phyloP scores from a whole-genome alignment of 164 flowering plant species.

The Platanus orientalis region DNA sequence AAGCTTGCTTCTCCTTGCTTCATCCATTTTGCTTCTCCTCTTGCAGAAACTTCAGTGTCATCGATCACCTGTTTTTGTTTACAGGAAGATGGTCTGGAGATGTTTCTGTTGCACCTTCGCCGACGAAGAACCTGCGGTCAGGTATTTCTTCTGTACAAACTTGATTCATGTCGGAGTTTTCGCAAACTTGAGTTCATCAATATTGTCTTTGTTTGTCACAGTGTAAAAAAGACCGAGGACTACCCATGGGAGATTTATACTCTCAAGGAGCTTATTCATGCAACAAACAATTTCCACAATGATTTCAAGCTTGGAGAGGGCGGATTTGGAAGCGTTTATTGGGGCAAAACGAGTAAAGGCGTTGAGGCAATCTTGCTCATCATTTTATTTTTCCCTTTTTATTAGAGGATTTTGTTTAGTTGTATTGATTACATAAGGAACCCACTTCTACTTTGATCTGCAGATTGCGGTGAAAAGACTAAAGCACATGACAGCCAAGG shows the following conservation, averaged over 20 bases:
- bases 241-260: slow-evolving; percentile 66
- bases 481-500: slow-evolving; percentile 57
- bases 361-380: slow-evolving; percentile 40
- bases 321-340: slow-evolving; percentile 73
- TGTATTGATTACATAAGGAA: too few relatives aligned
- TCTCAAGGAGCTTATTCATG: slow-evolving; percentile 59
- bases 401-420: background rate
- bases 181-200: background rate
- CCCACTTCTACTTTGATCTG: background rate
- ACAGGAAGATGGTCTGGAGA: slow-evolving; percentile 16
- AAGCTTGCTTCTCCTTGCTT: slow-evolving; percentile 12
- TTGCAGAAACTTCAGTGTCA: background rate
- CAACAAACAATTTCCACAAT: slow-evolving; percentile 63
- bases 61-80: background rate
- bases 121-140: slow-evolving; percentile 15
- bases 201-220: slow-evolving; percentile 10
- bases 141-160: slow-evolving; percentile 21
- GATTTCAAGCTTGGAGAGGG: slow-evolving; percentile 82
- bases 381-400: background rate
- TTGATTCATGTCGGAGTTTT: background rate
- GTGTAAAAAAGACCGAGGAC: slow-evolving; percentile 26
- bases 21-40: background rate
- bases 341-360: slow-evolving; percentile 71
- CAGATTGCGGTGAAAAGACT: slow-evolving; percentile 74
- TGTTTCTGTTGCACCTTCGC: slow-evolving; percentile 27